Evolutionary conservation across 371 early-diverging fungal genomes (phyloP), one percentile per base, ranked within the genome.

Genomic region (Choanephora cucurbitarum): DNA sequence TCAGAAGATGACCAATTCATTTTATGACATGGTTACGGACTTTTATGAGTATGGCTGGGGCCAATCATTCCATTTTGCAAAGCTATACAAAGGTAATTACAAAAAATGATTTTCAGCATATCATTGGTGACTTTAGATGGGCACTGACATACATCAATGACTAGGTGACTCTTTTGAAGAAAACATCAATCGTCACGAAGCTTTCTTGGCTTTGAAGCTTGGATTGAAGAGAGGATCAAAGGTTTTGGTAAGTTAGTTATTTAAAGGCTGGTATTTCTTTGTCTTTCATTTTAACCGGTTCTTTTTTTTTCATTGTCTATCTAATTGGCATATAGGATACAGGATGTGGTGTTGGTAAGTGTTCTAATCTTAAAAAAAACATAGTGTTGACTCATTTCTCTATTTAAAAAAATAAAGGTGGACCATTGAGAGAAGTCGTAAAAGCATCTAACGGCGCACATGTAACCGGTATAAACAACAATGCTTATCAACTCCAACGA

Each of bases 401-500:
- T 21, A n/a, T 14, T n/a, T 55, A 72, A 28, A 28, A 28, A 28
- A 3, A 7, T 3, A 28, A 28, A 28, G 72, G 75, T 54, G 92
- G 92, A 19, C 92, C 92, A 3, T 75, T 90, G 10, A 82, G 92
- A 42, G 91, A 91, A 61, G 80, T 90, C 55, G 82, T 87, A 43
- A 79, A 86, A 59, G 78, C 88, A 62, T 80, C 87, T 40, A 87
- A 88, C 1, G 85, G 88, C 37, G 72, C 75, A 24, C 84, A 81
- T 60, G 83, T 91, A 49, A 86, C 86, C 13, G 92, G 92, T 11
- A 71, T 91, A 54, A 91, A 91, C 74, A 91, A 91, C 82, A 91
- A 91, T 73, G 82, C 82, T 42, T 91, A 91, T 69, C 92, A 91
- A 69, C 83, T 91, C 41, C 81, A 90, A 65, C 82, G 89, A 2